Conservation (phyloP, 2,329 filamentous ascomycete genomes). For the Xylaria sp. region DNA sequence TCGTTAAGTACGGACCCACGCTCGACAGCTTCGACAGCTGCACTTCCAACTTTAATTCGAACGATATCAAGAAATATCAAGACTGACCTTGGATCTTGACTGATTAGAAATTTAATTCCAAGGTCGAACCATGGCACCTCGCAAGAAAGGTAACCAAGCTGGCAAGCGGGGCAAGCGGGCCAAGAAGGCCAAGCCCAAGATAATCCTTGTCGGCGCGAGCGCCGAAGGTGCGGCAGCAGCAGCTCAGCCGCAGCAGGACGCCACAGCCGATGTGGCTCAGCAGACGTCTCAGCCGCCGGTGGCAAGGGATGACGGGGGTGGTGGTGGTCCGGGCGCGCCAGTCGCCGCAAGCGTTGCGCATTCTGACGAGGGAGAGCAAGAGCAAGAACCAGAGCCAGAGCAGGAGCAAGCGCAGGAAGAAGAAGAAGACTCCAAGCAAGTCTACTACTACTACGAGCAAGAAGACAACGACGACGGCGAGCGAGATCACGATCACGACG, state of each 20-base stretch:
- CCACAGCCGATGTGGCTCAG: slow-evolving; percentile 24
- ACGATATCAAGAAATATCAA: background rate
- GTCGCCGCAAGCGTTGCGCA: slow-evolving; percentile 19
- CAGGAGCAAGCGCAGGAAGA: background rate
- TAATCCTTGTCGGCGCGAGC: background rate
- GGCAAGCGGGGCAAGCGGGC: background rate
- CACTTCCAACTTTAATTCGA: background rate
- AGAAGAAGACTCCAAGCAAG: background rate
- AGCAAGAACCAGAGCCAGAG: background rate
- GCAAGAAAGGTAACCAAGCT: background rate
- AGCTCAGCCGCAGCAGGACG: background rate
- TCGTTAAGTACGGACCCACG: background rate
- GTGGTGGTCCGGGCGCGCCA: slow-evolving; percentile 9
- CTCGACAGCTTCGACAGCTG: background rate
- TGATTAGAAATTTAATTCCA: background rate
- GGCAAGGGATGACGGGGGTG: background rate
- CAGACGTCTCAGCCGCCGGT: background rate
- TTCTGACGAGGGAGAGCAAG: background rate
- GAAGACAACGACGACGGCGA: background rate
- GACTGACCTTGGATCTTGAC: background rate
- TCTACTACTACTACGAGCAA: background rate
- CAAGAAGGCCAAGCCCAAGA: background rate
- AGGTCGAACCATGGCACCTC: background rate
- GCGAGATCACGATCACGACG: background rate
- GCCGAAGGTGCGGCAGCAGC: background rate